Conservation (phyloP, 192 early-diverging fungal genomes). For the Coemansia sp. region DNA sequence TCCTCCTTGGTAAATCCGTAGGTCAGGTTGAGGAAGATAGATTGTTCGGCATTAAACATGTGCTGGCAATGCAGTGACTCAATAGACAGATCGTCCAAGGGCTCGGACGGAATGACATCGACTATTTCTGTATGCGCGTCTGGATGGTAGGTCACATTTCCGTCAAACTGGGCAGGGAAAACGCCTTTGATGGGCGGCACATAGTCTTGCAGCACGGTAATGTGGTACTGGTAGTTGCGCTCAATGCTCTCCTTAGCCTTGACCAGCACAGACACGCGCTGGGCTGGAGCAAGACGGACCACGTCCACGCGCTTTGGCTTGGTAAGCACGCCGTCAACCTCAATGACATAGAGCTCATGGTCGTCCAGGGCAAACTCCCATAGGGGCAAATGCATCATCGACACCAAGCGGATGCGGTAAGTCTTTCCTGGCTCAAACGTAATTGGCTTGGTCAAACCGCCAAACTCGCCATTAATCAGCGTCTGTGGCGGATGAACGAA, state of each 20-base stretch:
- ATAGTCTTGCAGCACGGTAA: slow-evolving; percentile 67
- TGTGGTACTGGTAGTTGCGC: slow-evolving; percentile 69
- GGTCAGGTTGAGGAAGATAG: slow-evolving; percentile 57
- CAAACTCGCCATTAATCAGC: slow-evolving; percentile 60
- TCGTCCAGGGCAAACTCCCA: slow-evolving; percentile 74
- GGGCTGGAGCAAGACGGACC: slow-evolving; percentile 64
- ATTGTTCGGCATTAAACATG: slow-evolving; percentile 45
- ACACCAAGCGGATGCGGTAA: slow-evolving; percentile 78
- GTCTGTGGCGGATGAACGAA: slow-evolving; percentile 60
- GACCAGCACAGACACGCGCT: slow-evolving; percentile 77
- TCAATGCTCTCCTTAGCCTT: slow-evolving; percentile 57
- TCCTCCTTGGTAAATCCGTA: slow-evolving; percentile 61
- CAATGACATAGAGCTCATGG: slow-evolving; percentile 73
- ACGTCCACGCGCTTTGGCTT: slow-evolving; percentile 56
- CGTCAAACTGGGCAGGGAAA: slow-evolving; percentile 56
- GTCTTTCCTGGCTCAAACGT: slow-evolving; percentile 70
- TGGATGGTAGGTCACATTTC: slow-evolving; percentile 54
- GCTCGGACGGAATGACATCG: slow-evolving; percentile 18
- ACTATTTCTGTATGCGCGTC: slow-evolving; percentile 10
- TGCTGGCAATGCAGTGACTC: slow-evolving; percentile 54
- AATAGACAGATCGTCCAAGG: slow-evolving; percentile 51
- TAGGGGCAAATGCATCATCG: slow-evolving; percentile 67
- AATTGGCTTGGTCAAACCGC: slow-evolving; percentile 43
- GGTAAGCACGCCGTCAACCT: slow-evolving; percentile 70
- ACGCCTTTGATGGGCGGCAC: slow-evolving; percentile 62